Evolutionary conservation across 2,329 filamentous ascomycete species (phyloP).

Genomic region (Pseudocercospora cruenta): DNA sequence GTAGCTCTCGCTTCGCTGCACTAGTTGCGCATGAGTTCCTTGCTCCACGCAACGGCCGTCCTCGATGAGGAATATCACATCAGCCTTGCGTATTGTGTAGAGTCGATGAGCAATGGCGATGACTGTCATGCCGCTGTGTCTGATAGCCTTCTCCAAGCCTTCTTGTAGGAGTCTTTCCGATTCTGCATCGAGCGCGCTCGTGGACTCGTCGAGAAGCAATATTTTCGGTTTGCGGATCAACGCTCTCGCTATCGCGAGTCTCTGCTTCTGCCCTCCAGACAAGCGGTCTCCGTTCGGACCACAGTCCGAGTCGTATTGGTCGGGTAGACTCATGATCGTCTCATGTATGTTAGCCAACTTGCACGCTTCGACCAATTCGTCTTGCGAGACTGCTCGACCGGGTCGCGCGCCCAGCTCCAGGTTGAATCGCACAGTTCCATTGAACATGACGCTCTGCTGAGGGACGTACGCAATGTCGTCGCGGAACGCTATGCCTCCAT

Average conservation of each 20-base stretch:
- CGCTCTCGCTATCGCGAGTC: constrained; percentile 47
- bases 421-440: constrained; percentile 48
- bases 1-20: constrained; percentile 11
- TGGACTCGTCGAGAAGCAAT: constrained; percentile 47
- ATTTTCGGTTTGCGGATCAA: constrained; percentile 46
- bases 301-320: constrained; percentile 65
- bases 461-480: constrained; percentile 48
- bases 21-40: constrained; percentile 50
- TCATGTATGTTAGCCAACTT: constrained; percentile 71
- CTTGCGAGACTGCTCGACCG: constrained; percentile 57
- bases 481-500: constrained; percentile 45
- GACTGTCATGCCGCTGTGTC: constrained; percentile 38
- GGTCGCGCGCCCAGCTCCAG: constrained; percentile 50
- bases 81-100: constrained; percentile 45
- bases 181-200: constrained; percentile 47
- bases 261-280: constrained; percentile 48
- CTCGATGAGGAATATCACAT: constrained; percentile 53
- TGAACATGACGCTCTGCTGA: constrained; percentile 53
- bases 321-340: constrained; percentile 62
- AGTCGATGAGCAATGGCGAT: constrained; percentile 51
- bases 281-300: constrained; percentile 44
- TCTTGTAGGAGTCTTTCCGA: constrained; percentile 45
- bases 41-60: constrained; percentile 52
- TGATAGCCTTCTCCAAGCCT: constrained; percentile 39
- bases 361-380: constrained; percentile 68